These are phyloP conservation scores for Botrytis byssoidea DNA, from an alignment of 2,329 filamentous ascomycete species.

Conservation along the genomic window DNA sequence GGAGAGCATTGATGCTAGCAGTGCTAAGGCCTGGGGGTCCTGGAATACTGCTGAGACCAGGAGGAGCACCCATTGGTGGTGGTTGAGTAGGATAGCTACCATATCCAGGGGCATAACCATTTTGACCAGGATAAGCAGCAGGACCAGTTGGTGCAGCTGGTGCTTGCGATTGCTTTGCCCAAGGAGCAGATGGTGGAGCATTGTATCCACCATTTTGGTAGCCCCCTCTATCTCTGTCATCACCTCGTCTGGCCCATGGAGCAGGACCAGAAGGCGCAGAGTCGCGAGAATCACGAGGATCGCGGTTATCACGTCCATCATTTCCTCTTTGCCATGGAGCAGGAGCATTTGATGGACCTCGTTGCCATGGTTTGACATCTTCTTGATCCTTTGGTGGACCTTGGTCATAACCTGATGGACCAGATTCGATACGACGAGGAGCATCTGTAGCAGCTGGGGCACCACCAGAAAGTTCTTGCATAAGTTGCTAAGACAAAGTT, in stretches of 20 bases:
- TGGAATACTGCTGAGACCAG: slow-evolving; percentile 35
- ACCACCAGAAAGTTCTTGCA: slow-evolving; percentile 91
- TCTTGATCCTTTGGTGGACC: slow-evolving; percentile 43
- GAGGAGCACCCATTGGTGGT: slow-evolving; percentile 46
- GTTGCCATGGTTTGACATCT: slow-evolving; percentile 82
- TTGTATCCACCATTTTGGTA: slow-evolving; percentile 47
- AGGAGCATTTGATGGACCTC: slow-evolving; percentile 77
- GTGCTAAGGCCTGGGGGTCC: slow-evolving; percentile 49
- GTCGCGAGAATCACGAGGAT: slow-evolving; percentile 42
- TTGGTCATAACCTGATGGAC: slow-evolving; percentile 61
- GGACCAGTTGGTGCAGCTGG: slow-evolving; percentile 37
- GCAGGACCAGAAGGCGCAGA: slow-evolving; percentile 46
- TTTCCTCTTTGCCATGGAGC: slow-evolving; percentile 68
- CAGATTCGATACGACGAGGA: slow-evolving; percentile 82
- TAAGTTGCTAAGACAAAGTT: slow-evolving; percentile 70
- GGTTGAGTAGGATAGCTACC: slow-evolving; percentile 43
- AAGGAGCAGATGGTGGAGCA: slow-evolving; percentile 51
- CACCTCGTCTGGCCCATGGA: slow-evolving; percentile 59
- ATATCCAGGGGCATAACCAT: slow-evolving; percentile 47
- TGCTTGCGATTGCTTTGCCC: slow-evolving; percentile 40
- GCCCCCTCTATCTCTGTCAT: slow-evolving; percentile 45
- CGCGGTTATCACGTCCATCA: slow-evolving; percentile 33
- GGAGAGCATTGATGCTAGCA: slow-evolving; percentile 61
- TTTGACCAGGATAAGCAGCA: slow-evolving; percentile 41
- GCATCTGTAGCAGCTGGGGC: slow-evolving; percentile 56